phyloP scores from a whole-genome alignment of 208 protist genomes.

The Strigomonas culicis region DNA sequence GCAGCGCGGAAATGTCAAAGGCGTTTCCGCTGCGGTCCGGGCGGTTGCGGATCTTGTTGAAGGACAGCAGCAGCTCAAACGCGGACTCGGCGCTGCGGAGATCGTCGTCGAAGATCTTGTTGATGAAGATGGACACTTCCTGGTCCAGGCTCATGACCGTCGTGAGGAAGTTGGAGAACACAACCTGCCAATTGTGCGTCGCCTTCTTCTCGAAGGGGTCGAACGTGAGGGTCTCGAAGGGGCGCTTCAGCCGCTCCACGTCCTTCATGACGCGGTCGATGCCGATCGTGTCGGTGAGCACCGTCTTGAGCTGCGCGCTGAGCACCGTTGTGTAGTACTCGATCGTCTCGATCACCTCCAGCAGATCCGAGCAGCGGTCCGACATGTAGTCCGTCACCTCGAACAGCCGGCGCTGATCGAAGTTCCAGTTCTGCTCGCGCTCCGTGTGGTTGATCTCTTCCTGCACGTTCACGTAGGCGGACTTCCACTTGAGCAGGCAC shows the following conservation, averaged over 20 bases:
- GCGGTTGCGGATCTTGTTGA: constrained; percentile 92
- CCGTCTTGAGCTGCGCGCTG: constrained; percentile 95
- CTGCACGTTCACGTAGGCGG: constrained; percentile 91
- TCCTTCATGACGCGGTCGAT: constrained; percentile 95
- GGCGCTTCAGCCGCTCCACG: constrained; percentile 93
- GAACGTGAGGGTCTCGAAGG: constrained; percentile 95
- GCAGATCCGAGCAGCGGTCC: constrained; percentile 93
- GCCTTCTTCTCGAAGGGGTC: constrained; percentile 95
- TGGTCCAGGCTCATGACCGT: constrained; percentile 93
- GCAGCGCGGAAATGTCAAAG: constrained; percentile 90
- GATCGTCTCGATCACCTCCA: constrained; percentile 92
- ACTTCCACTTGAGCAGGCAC: constrained; percentile 94
- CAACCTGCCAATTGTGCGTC: constrained; percentile 89
- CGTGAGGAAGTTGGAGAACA: constrained; percentile 92
- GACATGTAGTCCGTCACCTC: constrained; percentile 98
- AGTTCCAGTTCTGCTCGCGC: constrained; percentile 97
- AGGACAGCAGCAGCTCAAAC: constrained; percentile 97
- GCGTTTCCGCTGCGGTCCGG: constrained; percentile 64
- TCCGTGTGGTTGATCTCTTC: constrained; percentile 96
- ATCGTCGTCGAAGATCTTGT: constrained; percentile 97
- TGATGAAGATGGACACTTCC: constrained; percentile 95
- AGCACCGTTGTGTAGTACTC: constrained; percentile 97
- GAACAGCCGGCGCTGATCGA: constrained; percentile 96
- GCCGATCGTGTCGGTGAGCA: constrained; percentile 94
- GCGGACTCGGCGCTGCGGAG: constrained; percentile 96